Evolutionary conservation across 441 rosid species (phyloP).

Genomic region (Croton laevigatus): DNA sequence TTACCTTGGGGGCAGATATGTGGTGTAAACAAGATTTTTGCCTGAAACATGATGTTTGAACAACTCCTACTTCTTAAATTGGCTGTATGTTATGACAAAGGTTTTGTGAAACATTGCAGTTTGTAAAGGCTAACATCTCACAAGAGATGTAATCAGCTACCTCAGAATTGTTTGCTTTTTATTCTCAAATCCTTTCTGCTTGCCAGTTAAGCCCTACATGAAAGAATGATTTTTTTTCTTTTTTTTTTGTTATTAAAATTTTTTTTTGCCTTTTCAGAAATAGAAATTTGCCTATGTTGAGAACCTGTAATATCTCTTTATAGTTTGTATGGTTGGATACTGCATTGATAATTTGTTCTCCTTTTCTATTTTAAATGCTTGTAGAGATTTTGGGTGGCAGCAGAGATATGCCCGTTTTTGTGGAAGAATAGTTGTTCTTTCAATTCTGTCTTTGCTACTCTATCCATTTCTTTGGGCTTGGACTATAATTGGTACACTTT

Average conservation of each 20-base stretch:
- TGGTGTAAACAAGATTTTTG: not conserved
- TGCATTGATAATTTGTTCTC: conserved; percentile 1
- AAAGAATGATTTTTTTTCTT: not conserved
- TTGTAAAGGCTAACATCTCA: not conserved
- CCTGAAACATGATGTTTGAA: not conserved
- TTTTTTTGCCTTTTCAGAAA: not conserved
- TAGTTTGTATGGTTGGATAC: not conserved
- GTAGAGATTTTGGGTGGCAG: conserved; percentile 88
- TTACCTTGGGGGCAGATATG: not conserved
- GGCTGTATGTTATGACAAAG: not conserved
- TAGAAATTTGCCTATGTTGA: not conserved
- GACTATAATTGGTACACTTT: conserved; percentile 87
- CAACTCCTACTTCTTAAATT: not conserved
- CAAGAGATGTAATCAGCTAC: not conserved
- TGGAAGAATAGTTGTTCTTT: conserved; percentile 87
- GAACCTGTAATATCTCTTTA: not conserved
- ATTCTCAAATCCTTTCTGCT: not conserved
- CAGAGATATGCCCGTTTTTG: conserved; percentile 89
- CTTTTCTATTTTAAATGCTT: conserved; percentile 16
- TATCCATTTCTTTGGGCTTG: conserved; percentile 98
- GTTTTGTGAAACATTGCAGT: not conserved
- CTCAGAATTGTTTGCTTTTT: not conserved
- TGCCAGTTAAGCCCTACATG: not conserved
- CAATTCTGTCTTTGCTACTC: conserved; percentile 66
- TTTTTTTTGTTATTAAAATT: not conserved